A percentile compares a stretch with the other conserved stretches of the same genome.
phyloP scores from a whole-genome alignment of 139 green algal genomes.

The Volvox africanus region DNA sequence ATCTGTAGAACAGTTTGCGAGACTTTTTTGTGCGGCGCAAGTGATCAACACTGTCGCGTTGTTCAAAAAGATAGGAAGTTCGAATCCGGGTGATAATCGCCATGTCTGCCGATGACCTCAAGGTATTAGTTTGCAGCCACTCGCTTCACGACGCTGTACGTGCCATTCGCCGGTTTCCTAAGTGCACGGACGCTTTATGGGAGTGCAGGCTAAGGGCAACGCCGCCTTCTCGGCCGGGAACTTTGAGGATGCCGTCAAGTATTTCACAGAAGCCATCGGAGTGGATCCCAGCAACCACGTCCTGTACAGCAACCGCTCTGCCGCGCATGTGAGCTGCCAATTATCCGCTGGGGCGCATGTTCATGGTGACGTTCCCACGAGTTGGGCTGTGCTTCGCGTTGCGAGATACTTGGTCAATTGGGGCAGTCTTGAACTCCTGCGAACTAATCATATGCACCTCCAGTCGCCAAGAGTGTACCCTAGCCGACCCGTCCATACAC shows the following conservation, averaged over 20 bases:
- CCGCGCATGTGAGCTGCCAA: constrained; percentile 69
- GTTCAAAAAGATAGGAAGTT: too few relatives aligned
- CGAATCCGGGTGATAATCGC: background rate
- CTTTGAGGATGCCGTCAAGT: constrained; percentile 88
- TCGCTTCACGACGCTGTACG: background rate
- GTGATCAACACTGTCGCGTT: too few relatives aligned
- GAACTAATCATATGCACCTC: too few relatives aligned
- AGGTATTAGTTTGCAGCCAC: background rate
- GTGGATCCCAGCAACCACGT: constrained; percentile 93
- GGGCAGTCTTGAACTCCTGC: too few relatives aligned
- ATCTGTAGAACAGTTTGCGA: background rate
- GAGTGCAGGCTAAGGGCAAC: constrained; percentile 92
- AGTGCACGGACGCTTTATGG: background rate
- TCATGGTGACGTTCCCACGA: too few relatives aligned
- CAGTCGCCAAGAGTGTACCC: too few relatives aligned
- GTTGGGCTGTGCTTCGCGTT: too few relatives aligned
- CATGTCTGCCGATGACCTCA: constrained; percentile 17
- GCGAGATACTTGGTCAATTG: too few relatives aligned
- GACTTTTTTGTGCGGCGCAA: too few relatives aligned
- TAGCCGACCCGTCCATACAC: background rate
- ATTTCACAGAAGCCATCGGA: constrained; percentile 89
- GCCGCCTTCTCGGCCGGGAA: constrained; percentile 86
- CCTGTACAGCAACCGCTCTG: constrained; percentile 96
- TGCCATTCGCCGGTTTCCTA: background rate
- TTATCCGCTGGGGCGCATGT: background rate